Evolutionary conservation across 768 basidiomycete species (phyloP).

Genomic region (Cyclocybe aegerita): DNA sequence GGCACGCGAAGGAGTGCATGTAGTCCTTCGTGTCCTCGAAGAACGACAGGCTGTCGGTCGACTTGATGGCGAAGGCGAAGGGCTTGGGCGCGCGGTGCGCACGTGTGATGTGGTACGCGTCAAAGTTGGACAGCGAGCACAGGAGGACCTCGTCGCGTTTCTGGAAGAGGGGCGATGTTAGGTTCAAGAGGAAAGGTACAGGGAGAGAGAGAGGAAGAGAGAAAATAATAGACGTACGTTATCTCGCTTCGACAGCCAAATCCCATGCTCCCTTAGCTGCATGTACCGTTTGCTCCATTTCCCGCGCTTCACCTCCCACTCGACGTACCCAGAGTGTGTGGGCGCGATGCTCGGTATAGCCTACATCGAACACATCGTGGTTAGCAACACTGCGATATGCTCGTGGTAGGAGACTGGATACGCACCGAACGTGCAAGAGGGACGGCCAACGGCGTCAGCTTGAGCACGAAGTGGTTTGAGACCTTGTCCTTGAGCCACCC

Average conservation of each 20-base stretch:
- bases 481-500: conserved; percentile 88
- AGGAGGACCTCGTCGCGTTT: conserved; percentile 64
- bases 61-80: conserved; percentile 85
- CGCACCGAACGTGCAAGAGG: conserved; percentile 61
- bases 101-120: conserved; percentile 80
- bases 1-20: conserved; percentile 81
- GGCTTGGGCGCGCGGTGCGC: conserved; percentile 80
- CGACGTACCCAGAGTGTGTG: conserved; percentile 62
- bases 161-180: conserved; percentile 33
- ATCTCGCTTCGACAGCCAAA: conserved; percentile 90
- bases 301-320: conserved; percentile 88
- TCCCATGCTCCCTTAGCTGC: conserved; percentile 78
- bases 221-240: conserved; percentile 48
- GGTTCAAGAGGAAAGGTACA: conserved; percentile 44
- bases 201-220: conserved; percentile 5
- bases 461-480: conserved; percentile 79
- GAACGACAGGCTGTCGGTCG: conserved; percentile 79
- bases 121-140: conserved; percentile 87
- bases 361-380: conserved; percentile 15
- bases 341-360: conserved; percentile 46
- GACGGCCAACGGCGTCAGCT: conserved; percentile 64
- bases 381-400: no score
- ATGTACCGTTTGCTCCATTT: conserved; percentile 97
- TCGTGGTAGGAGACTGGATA: conserved; percentile 12
- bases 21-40: conserved; percentile 92